Evolutionary conservation across 169 alveolate genomes (phyloP).

Genomic region (Cystoisospora suis): DNA sequence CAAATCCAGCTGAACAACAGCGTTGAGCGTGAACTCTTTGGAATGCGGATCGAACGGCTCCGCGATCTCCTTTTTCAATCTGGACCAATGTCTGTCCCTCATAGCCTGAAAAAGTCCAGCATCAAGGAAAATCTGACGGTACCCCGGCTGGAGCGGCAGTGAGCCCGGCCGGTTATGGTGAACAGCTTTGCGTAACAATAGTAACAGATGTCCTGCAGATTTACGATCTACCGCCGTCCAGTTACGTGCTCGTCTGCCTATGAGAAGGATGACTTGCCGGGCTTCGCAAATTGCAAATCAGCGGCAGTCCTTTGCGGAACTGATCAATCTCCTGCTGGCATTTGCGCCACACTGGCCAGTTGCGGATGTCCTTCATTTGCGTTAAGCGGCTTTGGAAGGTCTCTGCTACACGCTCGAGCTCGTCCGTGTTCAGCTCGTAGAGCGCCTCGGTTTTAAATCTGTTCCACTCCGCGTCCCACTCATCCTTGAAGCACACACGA

Average conservation of each 20-base stretch:
- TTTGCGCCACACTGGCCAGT: slow-evolving; percentile 69
- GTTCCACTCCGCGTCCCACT: slow-evolving; percentile 66
- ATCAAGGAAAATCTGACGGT: not conserved
- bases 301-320: slow-evolving; percentile 72
- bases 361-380: slow-evolving; percentile 43
- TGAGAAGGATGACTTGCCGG: slow-evolving; percentile 46
- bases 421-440: slow-evolving; percentile 42
- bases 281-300: slow-evolving; percentile 65
- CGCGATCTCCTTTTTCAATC: slow-evolving; percentile 69
- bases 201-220: too few relatives aligned
- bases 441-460: slow-evolving; percentile 48
- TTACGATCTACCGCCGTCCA: too few relatives aligned
- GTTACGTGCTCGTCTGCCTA: too few relatives aligned
- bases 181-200: too few relatives aligned
- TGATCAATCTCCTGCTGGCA: slow-evolving; percentile 68
- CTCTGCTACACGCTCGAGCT: slow-evolving; percentile 42
- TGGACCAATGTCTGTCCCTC: slow-evolving; percentile 73
- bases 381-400: slow-evolving; percentile 48
- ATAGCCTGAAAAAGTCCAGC: slow-evolving; percentile 44
- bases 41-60: slow-evolving; percentile 64
- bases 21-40: slow-evolving; percentile 57
- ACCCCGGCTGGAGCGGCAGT: not conserved
- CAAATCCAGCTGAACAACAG: slow-evolving; percentile 61
- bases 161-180: too few relatives aligned
- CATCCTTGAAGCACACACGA: slow-evolving; percentile 34